These are phyloP conservation scores for Colletotrichum sp. DNA, from an alignment of 2,329 filamentous ascomycete genomes.

Conservation along the genomic window DNA sequence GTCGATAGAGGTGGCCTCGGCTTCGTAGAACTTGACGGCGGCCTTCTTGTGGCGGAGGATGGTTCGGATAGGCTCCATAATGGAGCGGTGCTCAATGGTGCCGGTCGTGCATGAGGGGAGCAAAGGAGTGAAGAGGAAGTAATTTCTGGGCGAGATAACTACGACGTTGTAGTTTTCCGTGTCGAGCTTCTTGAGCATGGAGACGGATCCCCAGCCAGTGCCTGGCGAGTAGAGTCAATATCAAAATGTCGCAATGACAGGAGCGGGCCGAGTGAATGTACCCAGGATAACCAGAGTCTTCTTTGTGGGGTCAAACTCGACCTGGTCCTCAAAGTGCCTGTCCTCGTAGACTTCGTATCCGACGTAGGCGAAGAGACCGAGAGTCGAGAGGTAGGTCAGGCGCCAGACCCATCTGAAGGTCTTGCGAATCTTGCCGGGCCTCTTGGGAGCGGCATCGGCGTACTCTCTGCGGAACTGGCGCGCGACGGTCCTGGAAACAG, in stretches of 20 bases:
- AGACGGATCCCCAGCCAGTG: constrained; percentile 94
- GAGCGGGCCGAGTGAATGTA: constrained; percentile 43
- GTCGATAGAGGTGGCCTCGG: constrained; percentile 94
- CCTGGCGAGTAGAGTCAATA: constrained; percentile 56
- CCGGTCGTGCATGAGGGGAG: constrained; percentile 97
- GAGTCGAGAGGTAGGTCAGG: constrained; percentile 75
- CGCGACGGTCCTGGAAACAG: constrained; percentile 26
- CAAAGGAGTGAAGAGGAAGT: constrained; percentile 98
- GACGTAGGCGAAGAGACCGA: constrained; percentile 74
- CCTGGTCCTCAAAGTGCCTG: constrained; percentile 82
- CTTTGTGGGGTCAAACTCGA: constrained; percentile 81
- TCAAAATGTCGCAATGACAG: background rate
- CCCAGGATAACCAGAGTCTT: constrained; percentile 97
- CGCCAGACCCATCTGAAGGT: constrained; percentile 85
- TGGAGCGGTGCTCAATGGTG: constrained; percentile 97
- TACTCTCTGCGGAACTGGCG: constrained; percentile 51
- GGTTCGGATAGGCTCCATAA: constrained; percentile 98
- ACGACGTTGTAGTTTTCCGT: constrained; percentile 99
- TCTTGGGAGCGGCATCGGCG: constrained; percentile 56
- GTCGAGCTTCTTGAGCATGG: constrained; percentile 97
- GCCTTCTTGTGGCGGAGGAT: constrained; percentile 96
- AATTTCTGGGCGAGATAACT: constrained; percentile 97
- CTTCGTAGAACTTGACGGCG: constrained; percentile 95
- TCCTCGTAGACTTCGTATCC: constrained; percentile 83
- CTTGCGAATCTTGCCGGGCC: constrained; percentile 65